Evolutionary conservation across 768 basidiomycete species (phyloP).

Genomic region (Vishniacozyma victoriae): DNA sequence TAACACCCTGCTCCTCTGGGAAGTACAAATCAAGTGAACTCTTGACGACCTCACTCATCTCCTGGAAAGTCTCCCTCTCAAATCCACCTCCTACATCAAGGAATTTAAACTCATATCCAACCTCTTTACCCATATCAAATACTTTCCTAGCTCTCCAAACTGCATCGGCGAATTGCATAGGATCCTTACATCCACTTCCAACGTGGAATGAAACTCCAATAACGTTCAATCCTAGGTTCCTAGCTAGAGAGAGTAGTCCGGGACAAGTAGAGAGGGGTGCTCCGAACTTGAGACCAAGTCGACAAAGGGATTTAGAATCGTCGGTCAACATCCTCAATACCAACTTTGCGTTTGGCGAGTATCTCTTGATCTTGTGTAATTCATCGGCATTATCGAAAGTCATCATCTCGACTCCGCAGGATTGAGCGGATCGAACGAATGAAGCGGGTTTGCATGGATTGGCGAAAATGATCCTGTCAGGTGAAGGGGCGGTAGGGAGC

Average conservation of each 20-base stretch:
- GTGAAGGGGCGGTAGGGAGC: slow-evolving; percentile 58
- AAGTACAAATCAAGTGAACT: slow-evolving; percentile 72
- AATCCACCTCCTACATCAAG: slow-evolving; percentile 97
- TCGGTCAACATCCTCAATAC: slow-evolving; percentile 96
- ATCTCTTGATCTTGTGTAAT: slow-evolving; percentile 79
- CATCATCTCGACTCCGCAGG: slow-evolving; percentile 79
- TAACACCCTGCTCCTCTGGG: slow-evolving; percentile 57
- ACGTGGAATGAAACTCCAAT: slow-evolving; percentile 97
- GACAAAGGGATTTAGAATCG: slow-evolving; percentile 88
- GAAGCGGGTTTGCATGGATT: slow-evolving; percentile 98
- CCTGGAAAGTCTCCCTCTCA: slow-evolving; percentile 77
- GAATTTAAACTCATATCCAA: slow-evolving; percentile 73
- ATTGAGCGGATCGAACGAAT: slow-evolving; percentile 79
- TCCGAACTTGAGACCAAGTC: slow-evolving; percentile 94
- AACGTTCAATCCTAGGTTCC: slow-evolving; percentile 72
- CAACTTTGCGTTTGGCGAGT: slow-evolving; percentile 74
- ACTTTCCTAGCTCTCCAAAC: slow-evolving; percentile 71
- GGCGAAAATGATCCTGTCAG: slow-evolving; percentile 86
- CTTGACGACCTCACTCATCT: slow-evolving; percentile 65
- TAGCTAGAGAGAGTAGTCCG: slow-evolving; percentile 69
- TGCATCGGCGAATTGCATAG: slow-evolving; percentile 82
- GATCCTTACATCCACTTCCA: slow-evolving; percentile 92
- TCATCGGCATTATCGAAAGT: slow-evolving; percentile 98
- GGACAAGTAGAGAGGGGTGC: slow-evolving; percentile 77
- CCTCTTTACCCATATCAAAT: slow-evolving; percentile 78